Percentiles rank a stretch among this genome's conserved stretches.
Conservation (phyloP, 805 yeast species). For the Lachancea nothofagi region DNA sequence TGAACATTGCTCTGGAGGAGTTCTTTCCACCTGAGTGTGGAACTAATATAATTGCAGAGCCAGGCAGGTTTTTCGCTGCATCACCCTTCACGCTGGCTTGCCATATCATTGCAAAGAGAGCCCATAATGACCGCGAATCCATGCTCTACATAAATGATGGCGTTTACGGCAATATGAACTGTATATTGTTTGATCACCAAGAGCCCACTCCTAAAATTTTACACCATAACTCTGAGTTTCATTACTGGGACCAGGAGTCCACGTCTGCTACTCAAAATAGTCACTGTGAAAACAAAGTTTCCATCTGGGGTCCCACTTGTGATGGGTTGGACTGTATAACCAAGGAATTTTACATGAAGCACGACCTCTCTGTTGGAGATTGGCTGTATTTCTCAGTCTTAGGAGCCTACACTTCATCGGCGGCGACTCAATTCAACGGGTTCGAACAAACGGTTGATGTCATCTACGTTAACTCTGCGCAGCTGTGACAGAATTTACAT, state of each 20-base stretch:
- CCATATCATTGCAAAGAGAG: slow-evolving; percentile 80
- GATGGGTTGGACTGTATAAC: slow-evolving; percentile 89
- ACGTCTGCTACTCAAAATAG: slow-evolving; percentile 12
- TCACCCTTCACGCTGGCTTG: slow-evolving; percentile 79
- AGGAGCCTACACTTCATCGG: slow-evolving; percentile 92
- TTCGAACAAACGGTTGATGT: slow-evolving; percentile 59
- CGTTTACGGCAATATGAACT: slow-evolving; percentile 91
- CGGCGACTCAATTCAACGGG: slow-evolving; percentile 91
- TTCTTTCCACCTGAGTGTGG: slow-evolving; percentile 48
- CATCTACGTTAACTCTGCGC: slow-evolving; percentile 51
- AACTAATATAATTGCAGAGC: slow-evolving; percentile 75
- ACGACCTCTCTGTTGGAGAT: slow-evolving; percentile 73
- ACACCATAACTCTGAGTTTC: slow-evolving; percentile 45
- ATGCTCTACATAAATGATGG: slow-evolving; percentile 93
- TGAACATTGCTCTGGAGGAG: slow-evolving; percentile 49
- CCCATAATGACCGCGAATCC: slow-evolving; percentile 36
- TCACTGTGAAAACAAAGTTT: slow-evolving; percentile 38
- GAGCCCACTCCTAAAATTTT: slow-evolving; percentile 65
- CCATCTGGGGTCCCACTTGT: slow-evolving; percentile 98
- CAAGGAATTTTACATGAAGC: slow-evolving; percentile 44
- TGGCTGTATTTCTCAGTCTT: slow-evolving; percentile 80
- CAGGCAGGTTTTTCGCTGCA: slow-evolving; percentile 87
- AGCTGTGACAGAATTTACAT: slow-evolving; percentile 7
- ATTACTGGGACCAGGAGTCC: slow-evolving; percentile 35
- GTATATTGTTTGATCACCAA: slow-evolving; percentile 90